Conservation (phyloP, 139 green algal species). For the Micractinium sp. region DNA sequence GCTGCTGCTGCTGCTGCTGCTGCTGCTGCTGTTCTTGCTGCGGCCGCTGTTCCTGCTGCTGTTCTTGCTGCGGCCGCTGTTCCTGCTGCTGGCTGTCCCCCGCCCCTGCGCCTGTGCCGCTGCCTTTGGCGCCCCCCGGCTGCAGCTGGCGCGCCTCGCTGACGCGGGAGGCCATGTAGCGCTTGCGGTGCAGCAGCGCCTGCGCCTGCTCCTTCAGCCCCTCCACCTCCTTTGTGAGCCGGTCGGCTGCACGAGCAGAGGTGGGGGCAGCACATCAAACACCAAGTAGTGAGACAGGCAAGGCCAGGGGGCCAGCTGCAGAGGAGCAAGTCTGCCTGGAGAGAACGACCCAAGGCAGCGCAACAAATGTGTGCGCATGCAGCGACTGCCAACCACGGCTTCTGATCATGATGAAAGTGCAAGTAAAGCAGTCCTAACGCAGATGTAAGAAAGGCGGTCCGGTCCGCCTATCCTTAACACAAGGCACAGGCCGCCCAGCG, state of each 20-base stretch:
- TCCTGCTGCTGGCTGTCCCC: not conserved
- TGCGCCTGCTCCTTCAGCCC: conserved; percentile 10
- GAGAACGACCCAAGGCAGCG: too few species aligned
- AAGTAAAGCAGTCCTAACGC: too few species aligned
- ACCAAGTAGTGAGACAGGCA: not conserved
- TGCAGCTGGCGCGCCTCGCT: conserved; percentile 14
- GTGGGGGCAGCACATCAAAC: not conserved
- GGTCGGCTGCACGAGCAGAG: not conserved
- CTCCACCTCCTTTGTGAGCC: not conserved
- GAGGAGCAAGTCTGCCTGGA: not conserved
- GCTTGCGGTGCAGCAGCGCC: conserved; percentile 17
- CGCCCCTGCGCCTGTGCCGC: too few species aligned
- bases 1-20: not conserved
- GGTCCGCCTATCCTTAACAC: not conserved
- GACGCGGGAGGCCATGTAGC: conserved; percentile 34
- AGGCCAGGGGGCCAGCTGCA: not conserved
- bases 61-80: conserved; percentile 13
- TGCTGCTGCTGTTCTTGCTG: not conserved
- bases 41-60: not conserved
- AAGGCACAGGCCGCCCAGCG: not conserved
- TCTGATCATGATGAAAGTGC: not conserved
- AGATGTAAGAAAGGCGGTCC: too few species aligned
- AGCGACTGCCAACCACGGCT: too few species aligned
- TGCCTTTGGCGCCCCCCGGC: not conserved
- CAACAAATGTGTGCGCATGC: not conserved